Evolutionary conservation across 495 filamentous ascomycete species (phyloP).

Genomic region (Aspergillus asperescens): DNA sequence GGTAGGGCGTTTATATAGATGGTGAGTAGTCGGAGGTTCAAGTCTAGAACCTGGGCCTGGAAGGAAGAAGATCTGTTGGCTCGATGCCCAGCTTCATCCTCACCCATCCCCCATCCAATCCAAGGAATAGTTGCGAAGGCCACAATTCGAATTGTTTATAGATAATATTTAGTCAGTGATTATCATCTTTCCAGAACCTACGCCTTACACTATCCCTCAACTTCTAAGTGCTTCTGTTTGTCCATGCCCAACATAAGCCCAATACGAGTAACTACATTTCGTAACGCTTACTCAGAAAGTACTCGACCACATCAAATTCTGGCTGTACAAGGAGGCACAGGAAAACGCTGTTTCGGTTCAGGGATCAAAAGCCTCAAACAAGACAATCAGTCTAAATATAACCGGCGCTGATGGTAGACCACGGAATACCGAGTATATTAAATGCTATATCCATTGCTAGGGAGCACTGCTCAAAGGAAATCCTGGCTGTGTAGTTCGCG

Average conservation of each 20-base stretch:
- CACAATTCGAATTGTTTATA: background rate
- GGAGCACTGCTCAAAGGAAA: background rate
- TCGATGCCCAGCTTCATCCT: no score
- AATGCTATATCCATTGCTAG: background rate
- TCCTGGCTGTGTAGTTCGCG: no score
- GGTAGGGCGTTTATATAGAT: background rate
- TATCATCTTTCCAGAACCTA: background rate
- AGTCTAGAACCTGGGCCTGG: slow-evolving; percentile 9
- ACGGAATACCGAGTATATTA: background rate
- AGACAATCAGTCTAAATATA: background rate
- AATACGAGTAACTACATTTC: no score
- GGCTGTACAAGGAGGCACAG: background rate
- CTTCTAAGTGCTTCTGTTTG: background rate
- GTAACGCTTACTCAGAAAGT: background rate
- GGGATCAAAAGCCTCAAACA: background rate
- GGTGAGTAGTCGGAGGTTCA: no score
- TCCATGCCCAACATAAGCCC: background rate
- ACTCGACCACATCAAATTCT: background rate
- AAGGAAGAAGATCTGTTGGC: no score
- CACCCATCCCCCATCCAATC: background rate
- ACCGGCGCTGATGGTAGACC: background rate
- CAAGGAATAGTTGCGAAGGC: background rate
- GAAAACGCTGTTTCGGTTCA: no score
- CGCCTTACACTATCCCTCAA: background rate
- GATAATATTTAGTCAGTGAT: slow-evolving; percentile 1